These are phyloP conservation scores for Ramichloridium luteum DNA, from an alignment of 2,329 filamentous ascomycete genomes.

Conservation along the genomic window DNA sequence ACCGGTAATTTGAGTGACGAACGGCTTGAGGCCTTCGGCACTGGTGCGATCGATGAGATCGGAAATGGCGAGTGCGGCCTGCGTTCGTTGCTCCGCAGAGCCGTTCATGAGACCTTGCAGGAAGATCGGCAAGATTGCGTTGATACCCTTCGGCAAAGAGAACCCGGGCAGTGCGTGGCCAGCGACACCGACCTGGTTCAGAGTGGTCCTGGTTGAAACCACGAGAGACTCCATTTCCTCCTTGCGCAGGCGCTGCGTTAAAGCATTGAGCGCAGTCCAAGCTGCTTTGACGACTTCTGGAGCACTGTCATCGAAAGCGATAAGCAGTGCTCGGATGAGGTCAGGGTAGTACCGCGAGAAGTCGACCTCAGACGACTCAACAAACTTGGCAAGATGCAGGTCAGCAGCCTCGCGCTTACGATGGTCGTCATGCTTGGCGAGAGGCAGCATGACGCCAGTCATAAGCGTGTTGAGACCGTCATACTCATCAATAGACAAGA, in stretches of 20 bases:
- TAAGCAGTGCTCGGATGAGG: constrained; percentile 76
- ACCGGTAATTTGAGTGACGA: constrained; percentile 94
- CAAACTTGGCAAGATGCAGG: constrained; percentile 74
- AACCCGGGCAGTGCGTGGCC: constrained; percentile 81
- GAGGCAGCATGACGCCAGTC: constrained; percentile 70
- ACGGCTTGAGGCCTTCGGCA: constrained; percentile 76
- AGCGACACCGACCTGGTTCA: constrained; percentile 78
- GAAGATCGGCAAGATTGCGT: constrained; percentile 91
- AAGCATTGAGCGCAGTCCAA: constrained; percentile 73
- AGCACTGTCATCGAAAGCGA: constrained; percentile 85
- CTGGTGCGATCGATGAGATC: constrained; percentile 91
- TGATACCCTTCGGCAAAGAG: constrained; percentile 87
- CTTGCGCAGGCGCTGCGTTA: constrained; percentile 83
- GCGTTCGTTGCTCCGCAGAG: constrained; percentile 78
- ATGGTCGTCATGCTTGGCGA: constrained; percentile 90
- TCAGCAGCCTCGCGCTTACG: constrained; percentile 66
- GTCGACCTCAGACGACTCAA: constrained; percentile 65
- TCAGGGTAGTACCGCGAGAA: constrained; percentile 95
- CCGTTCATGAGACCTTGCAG: constrained; percentile 97
- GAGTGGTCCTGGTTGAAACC: constrained; percentile 68
- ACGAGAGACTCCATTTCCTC: constrained; percentile 97
- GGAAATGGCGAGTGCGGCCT: constrained; percentile 83
- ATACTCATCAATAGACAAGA: constrained; percentile 87
- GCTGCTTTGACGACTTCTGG: constrained; percentile 73
- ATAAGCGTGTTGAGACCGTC: constrained; percentile 93